Conservation (phyloP, 140 eudicot genomes). For the Anethum foeniculum region DNA sequence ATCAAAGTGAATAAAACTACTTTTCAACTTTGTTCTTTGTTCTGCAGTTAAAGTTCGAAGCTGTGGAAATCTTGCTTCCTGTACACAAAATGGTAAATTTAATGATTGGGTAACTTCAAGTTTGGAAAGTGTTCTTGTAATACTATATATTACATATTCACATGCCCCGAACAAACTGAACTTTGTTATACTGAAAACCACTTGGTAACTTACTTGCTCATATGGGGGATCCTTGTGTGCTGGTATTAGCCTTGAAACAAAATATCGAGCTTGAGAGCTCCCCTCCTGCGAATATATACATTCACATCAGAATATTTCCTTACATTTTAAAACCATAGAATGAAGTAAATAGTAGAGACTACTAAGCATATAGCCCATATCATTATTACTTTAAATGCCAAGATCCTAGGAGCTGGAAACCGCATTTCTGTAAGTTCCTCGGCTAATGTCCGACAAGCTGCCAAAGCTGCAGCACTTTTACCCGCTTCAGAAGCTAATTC, state of each 20-base stretch:
- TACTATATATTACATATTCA: background rate
- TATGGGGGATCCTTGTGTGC: slow-evolving; percentile 98
- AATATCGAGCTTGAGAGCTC: slow-evolving; percentile 96
- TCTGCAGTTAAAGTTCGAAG: slow-evolving; percentile 69
- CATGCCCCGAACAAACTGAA: background rate
- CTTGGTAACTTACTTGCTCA: slow-evolving; percentile 53
- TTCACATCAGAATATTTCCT: background rate
- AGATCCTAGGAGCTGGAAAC: slow-evolving; percentile 95
- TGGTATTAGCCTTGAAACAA: slow-evolving; percentile 85
- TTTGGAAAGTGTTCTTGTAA: background rate
- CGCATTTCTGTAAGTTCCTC: slow-evolving; percentile 91
- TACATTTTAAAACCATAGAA: background rate
- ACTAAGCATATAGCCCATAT: background rate
- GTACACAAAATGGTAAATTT: slow-evolving; percentile 16
- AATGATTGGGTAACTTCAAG: background rate
- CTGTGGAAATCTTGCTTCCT: slow-evolving; percentile 99
- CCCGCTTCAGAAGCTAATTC: slow-evolving; percentile 89
- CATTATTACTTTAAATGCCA: slow-evolving; percentile 66
- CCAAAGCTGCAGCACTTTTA: slow-evolving; percentile 91
- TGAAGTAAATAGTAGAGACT: background rate
- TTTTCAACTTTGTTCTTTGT: slow-evolving; percentile 72
- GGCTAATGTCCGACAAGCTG: slow-evolving; percentile 94
- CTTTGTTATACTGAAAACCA: background rate
- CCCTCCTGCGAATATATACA: slow-evolving; percentile 65
- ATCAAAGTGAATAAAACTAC: slow-evolving; percentile 84